A percentile compares a stretch with the other conserved stretches of the same genome.
phyloP scores from a whole-genome alignment of 2,329 filamentous ascomycete species.

The Lasiodiplodia sp. region DNA sequence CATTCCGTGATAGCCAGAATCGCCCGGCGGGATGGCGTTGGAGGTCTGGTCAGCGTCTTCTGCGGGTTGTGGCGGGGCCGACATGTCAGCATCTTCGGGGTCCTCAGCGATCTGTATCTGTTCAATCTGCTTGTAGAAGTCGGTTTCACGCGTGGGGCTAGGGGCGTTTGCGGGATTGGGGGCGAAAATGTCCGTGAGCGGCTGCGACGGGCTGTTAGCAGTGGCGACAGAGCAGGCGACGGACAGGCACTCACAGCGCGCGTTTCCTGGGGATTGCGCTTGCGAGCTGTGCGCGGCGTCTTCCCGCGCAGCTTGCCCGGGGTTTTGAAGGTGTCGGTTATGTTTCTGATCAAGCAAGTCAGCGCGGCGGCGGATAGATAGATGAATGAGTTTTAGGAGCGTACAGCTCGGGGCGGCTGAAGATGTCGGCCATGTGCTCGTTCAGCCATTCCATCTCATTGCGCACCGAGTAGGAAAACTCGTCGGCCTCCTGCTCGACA shows the following conservation, averaged over 20 bases:
- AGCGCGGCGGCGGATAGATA: slow-evolving; percentile 16
- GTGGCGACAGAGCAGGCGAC: slow-evolving; percentile 56
- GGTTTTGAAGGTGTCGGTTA: slow-evolving; percentile 95
- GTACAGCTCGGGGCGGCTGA: slow-evolving; percentile 85
- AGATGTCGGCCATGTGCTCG: slow-evolving; percentile 96
- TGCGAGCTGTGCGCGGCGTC: slow-evolving; percentile 76
- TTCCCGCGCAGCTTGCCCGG: slow-evolving; percentile 83
- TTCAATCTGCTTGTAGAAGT: slow-evolving; percentile 61
- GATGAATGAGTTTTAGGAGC: slow-evolving; percentile 42
- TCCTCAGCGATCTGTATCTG: slow-evolving; percentile 69
- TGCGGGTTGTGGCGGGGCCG: slow-evolving; percentile 29
- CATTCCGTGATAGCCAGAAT: slow-evolving; percentile 78
- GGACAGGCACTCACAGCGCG: slow-evolving; percentile 69
- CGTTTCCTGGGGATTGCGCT: slow-evolving; percentile 63
- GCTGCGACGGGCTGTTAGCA: slow-evolving; percentile 45
- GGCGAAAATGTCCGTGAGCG: slow-evolving; percentile 57
- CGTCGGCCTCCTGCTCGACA: slow-evolving; percentile 82
- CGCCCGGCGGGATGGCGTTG: slow-evolving; percentile 39
- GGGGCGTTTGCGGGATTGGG: slow-evolving; percentile 53
- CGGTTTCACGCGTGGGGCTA: slow-evolving; percentile 62
- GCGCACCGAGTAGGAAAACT: slow-evolving; percentile 88
- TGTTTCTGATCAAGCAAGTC: slow-evolving; percentile 67
- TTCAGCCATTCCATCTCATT: slow-evolving; percentile 99
- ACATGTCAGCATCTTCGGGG: slow-evolving; percentile 42
- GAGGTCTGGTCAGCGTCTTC: slow-evolving; percentile 29